Evolutionary conservation across 2,329 filamentous ascomycete genomes (phyloP), one percentile per base, ranked within the genome.

Genomic region (Ophiocordyceps robertsii): DNA sequence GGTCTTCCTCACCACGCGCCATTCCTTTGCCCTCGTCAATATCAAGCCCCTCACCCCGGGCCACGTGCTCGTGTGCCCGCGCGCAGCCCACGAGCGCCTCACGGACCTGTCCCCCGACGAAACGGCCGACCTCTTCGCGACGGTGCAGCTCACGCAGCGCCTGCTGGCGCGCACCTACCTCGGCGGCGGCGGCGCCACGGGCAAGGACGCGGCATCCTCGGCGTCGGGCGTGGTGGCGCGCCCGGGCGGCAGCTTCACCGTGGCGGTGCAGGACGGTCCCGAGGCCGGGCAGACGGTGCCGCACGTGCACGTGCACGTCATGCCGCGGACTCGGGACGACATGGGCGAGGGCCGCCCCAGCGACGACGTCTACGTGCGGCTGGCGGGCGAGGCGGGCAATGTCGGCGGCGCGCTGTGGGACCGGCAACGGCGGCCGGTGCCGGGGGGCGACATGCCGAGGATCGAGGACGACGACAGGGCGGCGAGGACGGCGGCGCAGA

Each of bases 281-380:
- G 86, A 88, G 46, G 87, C 92, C 1, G 92, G 92, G 0, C 92
- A 98, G 72, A 95, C 87, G 44, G 90, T 98, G 37, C 72, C 86
- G 9, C 92, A 98, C 64, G 79, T 95, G 13, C 92, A 98, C 64
- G 84, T 88, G 24, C 92, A 98, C 65, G 75, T 95, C 39, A 90
- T 95, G 42, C 89, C 89, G 17, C 69, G 89, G 31, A 68, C 67
- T 45, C 67, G 65, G 44, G 73, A 79, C 33, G 70, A 78, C 57
- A 71, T 59, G 57, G 66, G 49, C 29, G 44, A 44, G 3, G 66
- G 47, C 17, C 43, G 42, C 12, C 56, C 46, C 42, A 57, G 58
- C 6, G 89, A 95, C 62, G 77, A 75, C 46, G 74, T 98, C 41
- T 96, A 98, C 64, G 76, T 79, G 48, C 72, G 78, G 64, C 74